Evolutionary conservation across 352 stramenopile genomes (phyloP), one percentile per base, ranked within the genome.

Genomic region (Pythium aristosporum): DNA sequence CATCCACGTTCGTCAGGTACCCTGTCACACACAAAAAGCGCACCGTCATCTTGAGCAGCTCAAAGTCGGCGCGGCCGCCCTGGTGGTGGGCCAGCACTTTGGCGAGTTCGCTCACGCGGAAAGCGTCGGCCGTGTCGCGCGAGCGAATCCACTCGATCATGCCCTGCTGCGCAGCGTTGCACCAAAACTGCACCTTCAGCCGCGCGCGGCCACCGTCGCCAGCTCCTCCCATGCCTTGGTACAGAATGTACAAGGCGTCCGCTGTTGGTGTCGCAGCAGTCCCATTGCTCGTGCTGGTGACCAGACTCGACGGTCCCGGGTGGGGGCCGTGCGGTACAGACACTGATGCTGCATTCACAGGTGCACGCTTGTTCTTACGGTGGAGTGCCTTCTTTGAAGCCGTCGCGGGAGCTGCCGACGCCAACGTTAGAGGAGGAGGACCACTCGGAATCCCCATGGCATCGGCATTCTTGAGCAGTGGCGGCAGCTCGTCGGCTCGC

Each of bases 141-240:
- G 39, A 58, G 54, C 79, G 80, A 1, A 89, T 57, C 80, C 80
- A 91, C 37, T 91, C 77, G 9, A 91, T 36, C 57, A 89, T 34
- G 18, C 43, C 73, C 1, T 71, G 61, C 48, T 91, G 80, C 15
- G 77, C 57, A 28, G 51, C 20, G 28, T 72, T 80, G 58, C 80
- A 91, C 16, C 70, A 69, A 34, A 89, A 89, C 54, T 75, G 73
- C 12, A 84, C 72, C 42, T 78, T 73, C 32, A 88, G 11, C 9
- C 74, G 67, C 18, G 76, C 73, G 8, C 50, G 47, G 18, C 67
- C 67, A 13, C 53, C 56, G 5, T 69, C 67, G 16, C 53, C 57
- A 9, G 53, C 42, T 25, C 72, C 78, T 3, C 74, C 72, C 34
- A 81, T 77, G 2, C 59, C 48, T 6, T 77, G 54, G 28, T 79